Evolutionary conservation across 495 filamentous ascomycete species (phyloP).

Genomic region (Platismatia glauca): DNA sequence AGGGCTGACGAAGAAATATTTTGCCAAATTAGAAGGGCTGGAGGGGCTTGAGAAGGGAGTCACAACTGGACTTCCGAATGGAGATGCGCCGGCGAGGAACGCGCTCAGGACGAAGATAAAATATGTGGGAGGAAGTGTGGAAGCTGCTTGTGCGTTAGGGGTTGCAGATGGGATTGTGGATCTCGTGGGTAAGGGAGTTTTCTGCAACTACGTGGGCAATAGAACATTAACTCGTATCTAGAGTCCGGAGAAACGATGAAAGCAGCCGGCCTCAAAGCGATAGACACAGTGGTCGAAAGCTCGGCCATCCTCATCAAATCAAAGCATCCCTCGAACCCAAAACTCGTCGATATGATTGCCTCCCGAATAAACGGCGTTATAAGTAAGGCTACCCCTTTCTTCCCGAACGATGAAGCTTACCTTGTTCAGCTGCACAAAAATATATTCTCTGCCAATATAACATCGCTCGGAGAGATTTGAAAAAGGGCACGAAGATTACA

Average conservation of each 20-base stretch:
- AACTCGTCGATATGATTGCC: slow-evolving; percentile 71
- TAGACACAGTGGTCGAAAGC: slow-evolving; percentile 83
- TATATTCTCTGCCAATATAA: slow-evolving; percentile 98
- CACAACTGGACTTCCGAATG: too few relatives aligned
- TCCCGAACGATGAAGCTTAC: slow-evolving; percentile 5
- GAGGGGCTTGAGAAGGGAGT: slow-evolving; percentile 13
- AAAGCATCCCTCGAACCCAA: slow-evolving; percentile 60
- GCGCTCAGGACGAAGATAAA: slow-evolving; percentile 75
- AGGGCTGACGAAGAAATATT: slow-evolving; percentile 70
- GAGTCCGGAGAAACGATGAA: slow-evolving; percentile 99
- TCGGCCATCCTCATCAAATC: slow-evolving; percentile 89
- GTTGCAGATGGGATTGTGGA: slow-evolving; percentile 97
- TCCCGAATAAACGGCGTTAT: slow-evolving; percentile 86
- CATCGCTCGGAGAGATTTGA: slow-evolving; percentile 58
- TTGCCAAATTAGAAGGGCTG: slow-evolving; percentile 58
- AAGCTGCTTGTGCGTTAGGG: slow-evolving; percentile 90
- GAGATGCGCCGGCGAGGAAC: slow-evolving; percentile 31
- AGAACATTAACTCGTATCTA: slow-evolving; percentile 26
- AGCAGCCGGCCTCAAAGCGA: slow-evolving; percentile 90
- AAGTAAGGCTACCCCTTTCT: slow-evolving; percentile 41
- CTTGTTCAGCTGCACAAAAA: slow-evolving; percentile 65
- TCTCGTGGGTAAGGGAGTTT: slow-evolving; percentile 65
- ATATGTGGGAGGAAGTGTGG: slow-evolving; percentile 89
- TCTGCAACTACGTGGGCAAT: background rate
- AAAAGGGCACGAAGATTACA: slow-evolving; percentile 65